Percentiles rank a stretch among this genome's conserved stretches.
Conservation (phyloP, 108 stramenopile genomes). For the Pseudonitzschia pungens region DNA sequence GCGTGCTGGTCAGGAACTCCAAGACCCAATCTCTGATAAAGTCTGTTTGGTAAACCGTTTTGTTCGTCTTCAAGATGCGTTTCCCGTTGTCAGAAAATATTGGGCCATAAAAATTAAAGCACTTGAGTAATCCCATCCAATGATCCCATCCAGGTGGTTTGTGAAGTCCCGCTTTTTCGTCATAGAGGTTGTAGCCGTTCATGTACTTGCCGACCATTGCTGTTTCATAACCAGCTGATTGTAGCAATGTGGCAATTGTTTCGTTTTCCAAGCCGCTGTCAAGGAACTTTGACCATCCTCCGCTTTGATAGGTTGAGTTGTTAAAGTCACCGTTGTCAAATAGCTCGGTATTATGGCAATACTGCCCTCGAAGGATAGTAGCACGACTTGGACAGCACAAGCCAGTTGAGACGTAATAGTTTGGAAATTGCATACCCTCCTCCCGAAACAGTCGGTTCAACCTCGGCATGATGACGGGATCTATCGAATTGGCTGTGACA, state of each 20-base stretch:
- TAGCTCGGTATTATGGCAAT: slow-evolving; percentile 18
- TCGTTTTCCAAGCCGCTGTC: slow-evolving; percentile 13
- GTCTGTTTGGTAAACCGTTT: slow-evolving; percentile 30
- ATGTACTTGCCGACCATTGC: slow-evolving; percentile 29
- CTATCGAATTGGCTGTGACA: slow-evolving; percentile 13
- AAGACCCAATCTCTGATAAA: slow-evolving; percentile 16
- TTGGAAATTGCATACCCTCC: slow-evolving; percentile 17
- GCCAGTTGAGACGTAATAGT: slow-evolving; percentile 21
- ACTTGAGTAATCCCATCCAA: slow-evolving; percentile 31
- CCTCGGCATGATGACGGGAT: slow-evolving; percentile 21
- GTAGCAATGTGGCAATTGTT: slow-evolving; percentile 21
- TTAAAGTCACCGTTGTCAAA: slow-evolving; percentile 11
- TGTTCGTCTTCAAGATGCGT: slow-evolving; percentile 12
- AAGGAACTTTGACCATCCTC: slow-evolving; percentile 6
- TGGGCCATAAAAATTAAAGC: slow-evolving; percentile 7
- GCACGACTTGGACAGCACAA: slow-evolving; percentile 26
- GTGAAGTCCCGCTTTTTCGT: not conserved
- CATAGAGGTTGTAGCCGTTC: slow-evolving; percentile 20
- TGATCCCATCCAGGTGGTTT: slow-evolving; percentile 30
- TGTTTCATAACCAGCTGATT: slow-evolving; percentile 32
- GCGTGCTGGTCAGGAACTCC: not conserved
- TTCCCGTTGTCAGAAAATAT: slow-evolving; percentile 7
- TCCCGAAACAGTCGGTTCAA: slow-evolving; percentile 17
- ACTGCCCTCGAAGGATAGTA: slow-evolving; percentile 24
- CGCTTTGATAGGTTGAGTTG: slow-evolving; percentile 10